Base-by-base conservation (phyloP, 2,329 filamentous ascomycete species). In the Aureobasidium melanogenum region DNA sequence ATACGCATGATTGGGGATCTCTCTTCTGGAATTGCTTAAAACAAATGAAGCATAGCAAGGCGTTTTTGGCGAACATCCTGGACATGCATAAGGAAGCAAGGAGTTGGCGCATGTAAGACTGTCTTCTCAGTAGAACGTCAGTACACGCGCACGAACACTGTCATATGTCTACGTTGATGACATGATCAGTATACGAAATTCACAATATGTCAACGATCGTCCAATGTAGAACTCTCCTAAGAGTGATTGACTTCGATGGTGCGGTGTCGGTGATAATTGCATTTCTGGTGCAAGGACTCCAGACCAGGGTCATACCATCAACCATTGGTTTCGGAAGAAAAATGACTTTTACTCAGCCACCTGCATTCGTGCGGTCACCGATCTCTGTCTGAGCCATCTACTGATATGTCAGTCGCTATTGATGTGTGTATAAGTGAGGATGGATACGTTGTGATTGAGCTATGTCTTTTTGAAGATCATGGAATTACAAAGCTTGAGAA, bases 1-100 rank as follows among this genome's bases (percentile, higher is more conserved):
- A 5, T 73, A 69, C 8, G 68, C 69, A 60, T 62, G 51, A 62
- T 22, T 30, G 43, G 9, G 6, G 34, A 15, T 32, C 22, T 34
- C 22, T 34, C 19, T 32, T 14, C 9, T 24, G 44, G 24, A 8
- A 17, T 19, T 41, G 43, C 43, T 50, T 17, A 15, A 41, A 44
- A n/a, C 48, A 17, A 15, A 41, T 32, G 41, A 26, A 34, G 56
- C 56, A 59, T 59, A 59, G 56, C 56, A 59, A 50, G 56, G 56
- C 56, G 56, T 59, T 50, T 28, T 36, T 41, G 56, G 44, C 34
- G 56, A 39, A 59, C 4, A 51, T 34, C 38, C 26, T 34, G 39
- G 39, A 56, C 5, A 59, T 59, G 56, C 44, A 50, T 48, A 48
- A 24, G 28, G 15, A 36, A 26, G 43, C 12, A 48, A 30, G 48